Percentiles rank a stretch among this genome's conserved stretches.
phyloP scores from a whole-genome alignment of 352 stramenopile species.

The Thraustotheca clavata region DNA sequence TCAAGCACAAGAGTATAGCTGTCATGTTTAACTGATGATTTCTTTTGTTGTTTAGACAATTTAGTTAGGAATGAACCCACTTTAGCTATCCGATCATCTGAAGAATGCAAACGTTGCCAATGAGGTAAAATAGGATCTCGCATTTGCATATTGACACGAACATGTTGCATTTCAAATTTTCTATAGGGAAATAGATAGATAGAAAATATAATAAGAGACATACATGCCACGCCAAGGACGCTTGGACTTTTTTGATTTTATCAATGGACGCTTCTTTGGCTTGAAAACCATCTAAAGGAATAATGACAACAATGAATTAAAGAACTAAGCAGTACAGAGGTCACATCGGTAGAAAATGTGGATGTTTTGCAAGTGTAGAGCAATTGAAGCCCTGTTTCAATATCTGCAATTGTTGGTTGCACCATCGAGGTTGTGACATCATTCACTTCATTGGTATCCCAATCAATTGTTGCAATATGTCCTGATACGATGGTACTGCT shows the following conservation, averaged over 20 bases:
- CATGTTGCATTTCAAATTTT: constrained; percentile 18
- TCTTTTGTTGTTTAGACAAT: background rate
- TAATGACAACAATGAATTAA: background rate
- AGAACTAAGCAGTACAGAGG: background rate
- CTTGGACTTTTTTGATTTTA: background rate
- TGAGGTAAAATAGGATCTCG: background rate
- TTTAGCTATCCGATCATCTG: background rate
- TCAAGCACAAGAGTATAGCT: background rate
- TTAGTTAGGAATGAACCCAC: constrained; percentile 5
- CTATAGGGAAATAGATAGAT: background rate
- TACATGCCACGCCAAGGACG: background rate
- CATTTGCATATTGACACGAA: constrained; percentile 3
- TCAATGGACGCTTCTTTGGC: background rate
- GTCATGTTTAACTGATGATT: background rate
- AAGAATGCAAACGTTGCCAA: background rate
- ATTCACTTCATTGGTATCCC: constrained; percentile 46
- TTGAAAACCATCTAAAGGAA: background rate
- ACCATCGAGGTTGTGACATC: constrained; percentile 49
- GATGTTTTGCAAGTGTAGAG: constrained; percentile 66
- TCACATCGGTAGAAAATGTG: constrained; percentile 38
- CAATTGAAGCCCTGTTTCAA: constrained; percentile 62
- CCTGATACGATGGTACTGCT: constrained; percentile 15
- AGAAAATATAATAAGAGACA: background rate
- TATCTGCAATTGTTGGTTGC: constrained; percentile 47
- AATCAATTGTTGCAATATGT: constrained; percentile 53